Conservation (phyloP, 345 rosid species). For the Fremontodendron californicum region DNA sequence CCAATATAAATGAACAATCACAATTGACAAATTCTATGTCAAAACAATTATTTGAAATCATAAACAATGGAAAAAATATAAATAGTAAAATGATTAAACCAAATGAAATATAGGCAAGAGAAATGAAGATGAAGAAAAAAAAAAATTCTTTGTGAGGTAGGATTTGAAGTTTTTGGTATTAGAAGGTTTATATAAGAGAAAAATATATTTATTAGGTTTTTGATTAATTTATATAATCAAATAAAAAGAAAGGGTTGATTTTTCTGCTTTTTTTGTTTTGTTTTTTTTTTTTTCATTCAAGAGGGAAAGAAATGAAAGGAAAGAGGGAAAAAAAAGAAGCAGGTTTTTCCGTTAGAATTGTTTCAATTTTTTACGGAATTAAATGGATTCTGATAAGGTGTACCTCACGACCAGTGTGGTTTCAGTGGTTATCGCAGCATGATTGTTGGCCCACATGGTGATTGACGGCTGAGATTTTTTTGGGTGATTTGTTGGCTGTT, state of each 20-base stretch:
- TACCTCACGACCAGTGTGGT: neutral
- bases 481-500: neutral
- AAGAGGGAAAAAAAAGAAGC: neutral
- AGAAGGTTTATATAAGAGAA: neutral
- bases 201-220: neutral
- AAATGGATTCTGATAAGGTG: neutral
- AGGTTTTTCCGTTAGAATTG: neutral
- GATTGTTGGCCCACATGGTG: neutral
- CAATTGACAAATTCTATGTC: neutral
- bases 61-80: neutral
- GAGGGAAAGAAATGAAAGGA: neutral
- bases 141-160: too few relatives aligned
- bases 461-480: conserved; percentile 12
- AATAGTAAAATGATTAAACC: neutral
- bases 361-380: neutral
- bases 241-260: neutral
- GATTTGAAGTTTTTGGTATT: too few relatives aligned
- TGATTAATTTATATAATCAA: neutral
- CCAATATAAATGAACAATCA: neutral
- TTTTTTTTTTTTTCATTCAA: neutral
- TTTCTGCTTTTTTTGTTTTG: neutral
- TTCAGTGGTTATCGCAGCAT: neutral
- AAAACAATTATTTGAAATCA: neutral
- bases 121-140: neutral
- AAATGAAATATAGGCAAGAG: neutral